These are phyloP conservation scores for Mycena pura DNA, from an alignment of 768 basidiomycete genomes.

Conservation along the genomic window DNA sequence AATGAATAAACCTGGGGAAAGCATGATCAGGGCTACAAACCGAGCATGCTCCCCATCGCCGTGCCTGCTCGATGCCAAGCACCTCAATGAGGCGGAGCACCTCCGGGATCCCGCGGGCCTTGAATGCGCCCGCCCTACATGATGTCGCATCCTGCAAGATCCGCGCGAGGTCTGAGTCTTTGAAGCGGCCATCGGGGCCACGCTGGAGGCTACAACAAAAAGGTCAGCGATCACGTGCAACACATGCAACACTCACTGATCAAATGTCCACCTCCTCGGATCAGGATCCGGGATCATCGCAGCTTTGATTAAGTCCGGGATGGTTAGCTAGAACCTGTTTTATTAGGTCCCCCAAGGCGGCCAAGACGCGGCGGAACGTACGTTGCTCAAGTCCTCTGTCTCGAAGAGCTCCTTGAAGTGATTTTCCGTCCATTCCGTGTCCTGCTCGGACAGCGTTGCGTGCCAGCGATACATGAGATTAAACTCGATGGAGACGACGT, in stretches of 20 bases:
- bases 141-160: constrained; percentile 70
- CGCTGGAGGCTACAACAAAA: constrained; percentile 53
- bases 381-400: constrained; percentile 47
- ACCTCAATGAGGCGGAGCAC: constrained; percentile 72
- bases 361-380: constrained; percentile 26
- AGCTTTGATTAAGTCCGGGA: constrained; percentile 45
- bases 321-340: constrained; percentile 35
- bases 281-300: constrained; percentile 42
- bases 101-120: constrained; percentile 72
- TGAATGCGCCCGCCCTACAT: constrained; percentile 64
- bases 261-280: constrained; percentile 62
- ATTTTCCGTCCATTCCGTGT: constrained; percentile 60
- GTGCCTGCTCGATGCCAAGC: constrained; percentile 68
- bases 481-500: constrained; percentile 80
- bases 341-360: neutral
- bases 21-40: constrained; percentile 43
- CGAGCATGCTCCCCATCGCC: constrained; percentile 76
- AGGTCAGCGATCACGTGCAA: neutral
- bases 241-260: constrained; percentile 42
- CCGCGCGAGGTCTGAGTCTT: constrained; percentile 65
- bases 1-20: constrained; percentile 7
- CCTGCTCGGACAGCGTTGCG: constrained; percentile 60
- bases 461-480: constrained; percentile 74
- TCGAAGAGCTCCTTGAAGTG: constrained; percentile 53
- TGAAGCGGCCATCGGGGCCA: constrained; percentile 60